Evolutionary conservation across 208 protist species (phyloP), one percentile per base, ranked within the genome.

Genomic region (Wallacemonas sp.): DNA sequence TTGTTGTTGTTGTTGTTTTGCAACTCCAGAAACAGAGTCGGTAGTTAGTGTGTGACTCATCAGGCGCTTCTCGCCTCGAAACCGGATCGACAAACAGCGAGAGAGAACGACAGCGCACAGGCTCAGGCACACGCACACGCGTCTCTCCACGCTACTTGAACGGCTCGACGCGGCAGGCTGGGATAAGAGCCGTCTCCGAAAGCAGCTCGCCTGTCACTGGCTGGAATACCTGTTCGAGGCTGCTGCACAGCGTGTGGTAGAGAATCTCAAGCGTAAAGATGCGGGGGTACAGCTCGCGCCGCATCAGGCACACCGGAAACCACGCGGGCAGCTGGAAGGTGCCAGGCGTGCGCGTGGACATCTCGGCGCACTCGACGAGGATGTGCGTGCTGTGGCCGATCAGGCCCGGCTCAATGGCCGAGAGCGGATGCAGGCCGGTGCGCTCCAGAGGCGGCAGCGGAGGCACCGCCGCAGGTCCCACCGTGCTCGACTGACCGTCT

Each of bases 261-360:
- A 94, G 61, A 19, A 94, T 63, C 69, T 94, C 88, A 34, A 94
- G 58, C 8, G 88, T 81, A 38, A 82, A 94, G 30, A 88, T 36
- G 17, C 81, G 71, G 14, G 46, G 27, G 33, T 72, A 55, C n/a
- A 66, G 56, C 52, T 76, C 66, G 5, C 63, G 41, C 14, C 43
- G 55, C 0, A 66, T 69, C 64, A 77, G 60, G 30, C 73, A 55
- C 8, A 30, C 1, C 3, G 87, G 87, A 39, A 87, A 72, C 82
- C 84, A 89, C 21, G 55, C 12, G 0, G 87, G 87, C 36, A 81
- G 26, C 21, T 72, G 46, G 60, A 91, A 93, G 36, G 33, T 33
- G 0, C 74, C 73, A n/a, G 27, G 24, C 30, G 72, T 39, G 1
- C 19, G 33, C 24, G 64, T 43, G 1, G 71, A 75, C 34, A 87